phyloP scores from a whole-genome alignment of 805 yeast species.

The Candida khao-thaluensis region DNA sequence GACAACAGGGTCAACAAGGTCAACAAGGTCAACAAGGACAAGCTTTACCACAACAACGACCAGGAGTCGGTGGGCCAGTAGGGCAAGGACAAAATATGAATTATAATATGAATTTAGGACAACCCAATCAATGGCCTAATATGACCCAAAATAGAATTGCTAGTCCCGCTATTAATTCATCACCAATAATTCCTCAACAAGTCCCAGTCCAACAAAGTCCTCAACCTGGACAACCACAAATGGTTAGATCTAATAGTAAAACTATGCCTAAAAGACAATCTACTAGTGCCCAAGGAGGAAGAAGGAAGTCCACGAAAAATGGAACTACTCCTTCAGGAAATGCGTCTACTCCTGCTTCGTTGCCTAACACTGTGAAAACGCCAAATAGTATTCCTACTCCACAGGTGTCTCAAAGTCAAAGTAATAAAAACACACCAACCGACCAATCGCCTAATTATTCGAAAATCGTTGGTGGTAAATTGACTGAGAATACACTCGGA shows the following conservation, averaged over 20 bases:
- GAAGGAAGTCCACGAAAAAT: conserved; percentile 25
- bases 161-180: conserved; percentile 11
- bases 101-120: conserved; percentile 14
- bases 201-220: conserved; percentile 12
- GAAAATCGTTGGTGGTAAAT: conserved; percentile 14
- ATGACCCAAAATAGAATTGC: conserved; percentile 9
- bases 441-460: conserved; percentile 36
- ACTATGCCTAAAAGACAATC: conserved; percentile 15
- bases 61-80: neutral
- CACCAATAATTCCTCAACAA: conserved; percentile 23
- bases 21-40: conserved; percentile 2
- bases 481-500: conserved; percentile 19
- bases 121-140: conserved; percentile 17
- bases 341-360: conserved; percentile 38
- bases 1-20: neutral
- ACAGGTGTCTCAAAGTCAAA: conserved; percentile 33
- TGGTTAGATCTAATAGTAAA: conserved; percentile 9
- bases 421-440: conserved; percentile 42
- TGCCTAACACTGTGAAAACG: conserved; percentile 41
- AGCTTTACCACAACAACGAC: neutral
- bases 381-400: conserved; percentile 46
- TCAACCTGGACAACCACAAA: conserved; percentile 9
- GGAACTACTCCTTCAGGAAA: conserved; percentile 33
- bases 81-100: conserved; percentile 2
- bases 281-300: conserved; percentile 18